Evolutionary conservation across 495 filamentous ascomycete genomes (phyloP), one percentile per base, ranked within the genome.

Genomic region (Xylaria acuta): DNA sequence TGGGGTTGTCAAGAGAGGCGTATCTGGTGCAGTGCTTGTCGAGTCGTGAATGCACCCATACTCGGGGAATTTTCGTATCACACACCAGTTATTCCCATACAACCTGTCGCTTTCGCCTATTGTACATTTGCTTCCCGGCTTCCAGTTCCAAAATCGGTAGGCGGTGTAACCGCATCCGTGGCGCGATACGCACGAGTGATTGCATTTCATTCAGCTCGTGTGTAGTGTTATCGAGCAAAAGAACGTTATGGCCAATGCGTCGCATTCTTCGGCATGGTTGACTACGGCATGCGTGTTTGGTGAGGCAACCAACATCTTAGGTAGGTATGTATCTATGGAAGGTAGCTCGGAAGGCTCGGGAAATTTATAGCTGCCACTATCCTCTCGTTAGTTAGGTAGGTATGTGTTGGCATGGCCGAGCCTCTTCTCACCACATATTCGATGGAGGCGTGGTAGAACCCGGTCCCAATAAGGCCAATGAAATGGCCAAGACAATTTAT

Each of bases 351-450:
- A 67, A 67, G 49, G n/a, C 49, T 67, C 65, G 65, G 65, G 11
- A 56, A 9, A 22, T 40, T 3, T 30, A 40, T 6, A 22, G 49
- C 47, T 30, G 22, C n/a, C 45, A 41, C 36, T 36, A 54, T 6
- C n/a, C 20, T 54, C 16, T 56, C 34, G 14, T 20, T 14, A 43
- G n/a, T n/a, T n/a, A n/a, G n/a, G n/a, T n/a, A n/a, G 47, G 32
- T 60, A 60, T 22, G 65, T 56, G 65, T 36, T 67, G 65, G 65
- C 65, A 56, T 67, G 49, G 49, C 65, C 56, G 27, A 67, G 65
- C 36, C 3, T 51, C 30, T 20, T 45, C n/a, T n/a, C n/a, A 41
- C 62, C 3, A 12, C 40, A 18, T 20, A 2, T 0, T 27, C 40
- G 14, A 64, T 25, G 20, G 40, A 27, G 60, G n/a, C 11, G 60